A percentile compares a stretch with the other conserved stretches of the same genome.
Conservation (phyloP, 768 basidiomycete species). For the Amanita exitialis region DNA sequence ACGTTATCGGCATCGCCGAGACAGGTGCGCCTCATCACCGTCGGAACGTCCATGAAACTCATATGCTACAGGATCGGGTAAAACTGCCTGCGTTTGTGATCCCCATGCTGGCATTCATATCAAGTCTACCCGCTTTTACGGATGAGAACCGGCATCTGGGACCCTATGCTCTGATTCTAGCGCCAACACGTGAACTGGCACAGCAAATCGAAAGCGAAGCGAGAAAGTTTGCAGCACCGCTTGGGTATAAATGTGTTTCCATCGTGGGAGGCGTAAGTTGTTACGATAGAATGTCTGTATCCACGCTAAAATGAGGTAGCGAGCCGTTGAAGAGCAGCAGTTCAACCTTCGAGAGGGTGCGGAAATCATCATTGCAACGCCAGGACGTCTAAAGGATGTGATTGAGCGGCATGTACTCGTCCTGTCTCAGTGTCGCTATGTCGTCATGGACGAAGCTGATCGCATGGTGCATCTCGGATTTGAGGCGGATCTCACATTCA, state of each 20-base stretch:
- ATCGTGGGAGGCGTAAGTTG: constrained; percentile 90
- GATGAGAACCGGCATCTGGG: constrained; percentile 94
- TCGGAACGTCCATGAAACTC: neutral
- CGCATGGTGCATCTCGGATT: constrained; percentile 98
- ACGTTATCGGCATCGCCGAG: constrained; percentile 97
- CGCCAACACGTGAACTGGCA: constrained; percentile 96
- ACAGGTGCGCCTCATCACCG: constrained; percentile 53
- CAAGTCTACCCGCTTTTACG: constrained; percentile 70
- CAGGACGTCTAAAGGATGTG: constrained; percentile 96
- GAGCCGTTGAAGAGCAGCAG: constrained; percentile 95
- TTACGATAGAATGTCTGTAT: constrained; percentile 3
- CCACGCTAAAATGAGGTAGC: constrained; percentile 24
- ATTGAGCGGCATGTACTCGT: constrained; percentile 95
- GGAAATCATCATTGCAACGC: constrained; percentile 97
- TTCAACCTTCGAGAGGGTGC: constrained; percentile 97
- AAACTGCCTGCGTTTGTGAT: constrained; percentile 98
- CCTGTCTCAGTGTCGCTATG: constrained; percentile 92
- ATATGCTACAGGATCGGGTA: constrained; percentile 72
- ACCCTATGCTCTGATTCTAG: constrained; percentile 87
- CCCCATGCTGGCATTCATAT: constrained; percentile 94
- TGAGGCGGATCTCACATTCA: constrained; percentile 89
- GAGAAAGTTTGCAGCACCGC: constrained; percentile 80
- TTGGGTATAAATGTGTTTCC: constrained; percentile 92
- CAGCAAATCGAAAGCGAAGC: constrained; percentile 96
- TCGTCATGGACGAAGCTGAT: constrained; percentile 99